Evolutionary conservation across 768 basidiomycete genomes (phyloP).

Genomic region (Boletus fagicola): DNA sequence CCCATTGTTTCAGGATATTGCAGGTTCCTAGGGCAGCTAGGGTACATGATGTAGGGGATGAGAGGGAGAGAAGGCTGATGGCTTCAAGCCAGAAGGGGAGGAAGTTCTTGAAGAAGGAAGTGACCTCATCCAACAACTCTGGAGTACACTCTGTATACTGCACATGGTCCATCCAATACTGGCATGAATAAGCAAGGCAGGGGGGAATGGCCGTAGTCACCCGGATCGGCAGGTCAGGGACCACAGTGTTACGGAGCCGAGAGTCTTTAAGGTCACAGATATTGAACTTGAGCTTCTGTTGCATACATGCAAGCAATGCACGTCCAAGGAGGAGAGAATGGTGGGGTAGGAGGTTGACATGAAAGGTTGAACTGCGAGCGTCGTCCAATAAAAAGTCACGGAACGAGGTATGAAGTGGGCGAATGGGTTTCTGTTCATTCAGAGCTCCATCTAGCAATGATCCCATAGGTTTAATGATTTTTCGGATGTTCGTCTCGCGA

Average conservation of each 20-base stretch:
- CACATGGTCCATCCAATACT: slow-evolving; percentile 37
- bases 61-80: slow-evolving; percentile 23
- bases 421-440: slow-evolving; percentile 21
- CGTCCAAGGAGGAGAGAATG: slow-evolving; percentile 24
- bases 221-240: slow-evolving; percentile 16
- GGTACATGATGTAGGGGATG: slow-evolving; percentile 1
- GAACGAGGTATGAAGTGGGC: slow-evolving; percentile 37
- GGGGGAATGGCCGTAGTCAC: slow-evolving; percentile 29
- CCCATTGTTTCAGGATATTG: slow-evolving; percentile 11
- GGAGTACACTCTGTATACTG: slow-evolving; percentile 8
- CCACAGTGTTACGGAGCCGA: slow-evolving; percentile 27
- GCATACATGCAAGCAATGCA: slow-evolving; percentile 33
- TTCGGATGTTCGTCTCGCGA: slow-evolving; percentile 4
- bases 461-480: slow-evolving; percentile 21
- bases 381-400: slow-evolving; percentile 32
- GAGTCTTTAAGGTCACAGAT: slow-evolving; percentile 40
- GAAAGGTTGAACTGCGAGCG: slow-evolving; percentile 24
- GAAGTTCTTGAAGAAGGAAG: slow-evolving; percentile 20
- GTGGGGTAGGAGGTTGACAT: slow-evolving; percentile 10
- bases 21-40: slow-evolving; percentile 14
- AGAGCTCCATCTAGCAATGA: slow-evolving; percentile 23
- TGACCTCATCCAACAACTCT: slow-evolving; percentile 15
- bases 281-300: slow-evolving; percentile 36
- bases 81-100: slow-evolving; percentile 42
- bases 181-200: slow-evolving; percentile 37